A percentile compares a stretch with the other conserved stretches of the same genome.
These are phyloP conservation scores for Tolypocladium sp. DNA, from an alignment of 2,329 filamentous ascomycete species.

Conservation along the genomic window DNA sequence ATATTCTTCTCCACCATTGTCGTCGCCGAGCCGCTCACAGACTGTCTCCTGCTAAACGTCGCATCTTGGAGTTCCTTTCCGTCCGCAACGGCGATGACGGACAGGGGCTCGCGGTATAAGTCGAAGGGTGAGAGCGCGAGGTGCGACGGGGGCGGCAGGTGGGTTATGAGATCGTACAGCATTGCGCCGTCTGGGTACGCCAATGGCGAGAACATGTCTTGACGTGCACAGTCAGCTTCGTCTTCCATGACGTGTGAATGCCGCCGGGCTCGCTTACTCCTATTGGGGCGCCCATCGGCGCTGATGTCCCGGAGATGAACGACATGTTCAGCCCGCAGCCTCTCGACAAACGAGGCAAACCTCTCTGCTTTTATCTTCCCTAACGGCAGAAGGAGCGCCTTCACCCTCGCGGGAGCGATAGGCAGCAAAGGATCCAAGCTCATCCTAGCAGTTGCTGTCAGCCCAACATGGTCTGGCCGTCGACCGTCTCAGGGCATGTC, in stretches of 20 bases:
- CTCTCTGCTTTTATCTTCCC: constrained; percentile 76
- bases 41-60: constrained; percentile 45
- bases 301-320: constrained; percentile 80
- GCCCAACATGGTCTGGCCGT: constrained; percentile 20
- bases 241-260: neutral
- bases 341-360: constrained; percentile 69
- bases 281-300: constrained; percentile 73
- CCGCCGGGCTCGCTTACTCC: constrained; percentile 48
- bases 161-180: constrained; percentile 78
- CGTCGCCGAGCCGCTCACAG: constrained; percentile 38
- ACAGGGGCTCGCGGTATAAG: constrained; percentile 74
- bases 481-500: neutral
- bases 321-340: constrained; percentile 70
- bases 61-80: constrained; percentile 56
- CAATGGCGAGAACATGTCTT: constrained; percentile 89
- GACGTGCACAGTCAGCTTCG: constrained; percentile 9
- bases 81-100: constrained; percentile 78
- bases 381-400: constrained; percentile 77
- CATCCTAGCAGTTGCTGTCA: constrained; percentile 53
- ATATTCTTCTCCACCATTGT: constrained; percentile 48
- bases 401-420: constrained; percentile 83
- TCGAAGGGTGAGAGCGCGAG: constrained; percentile 81
- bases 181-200: constrained; percentile 80
- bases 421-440: constrained; percentile 82
- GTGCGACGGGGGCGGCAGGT: constrained; percentile 71